Conservation (phyloP, 192 early-diverging fungal genomes). For the Coemansia sp. region DNA sequence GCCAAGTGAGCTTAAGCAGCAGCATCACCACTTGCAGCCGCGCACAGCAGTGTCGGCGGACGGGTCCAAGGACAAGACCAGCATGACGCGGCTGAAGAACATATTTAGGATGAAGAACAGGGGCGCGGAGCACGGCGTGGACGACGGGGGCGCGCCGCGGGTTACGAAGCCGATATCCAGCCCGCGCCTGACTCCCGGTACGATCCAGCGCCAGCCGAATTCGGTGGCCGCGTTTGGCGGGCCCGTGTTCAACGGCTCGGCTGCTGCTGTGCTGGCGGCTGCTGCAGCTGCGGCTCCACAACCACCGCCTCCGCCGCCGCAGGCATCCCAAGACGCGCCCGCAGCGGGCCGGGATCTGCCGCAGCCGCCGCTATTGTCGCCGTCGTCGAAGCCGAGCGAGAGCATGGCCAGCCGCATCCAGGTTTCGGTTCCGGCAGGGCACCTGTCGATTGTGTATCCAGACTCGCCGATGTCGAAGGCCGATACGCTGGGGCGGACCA, state of each 20-base stretch:
- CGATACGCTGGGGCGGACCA: conserved; percentile 37
- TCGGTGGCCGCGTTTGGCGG: conserved; percentile 3
- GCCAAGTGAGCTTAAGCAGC: conserved; percentile 7
- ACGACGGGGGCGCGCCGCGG: background rate
- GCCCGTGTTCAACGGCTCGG: background rate
- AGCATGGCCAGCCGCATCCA: conserved; percentile 22
- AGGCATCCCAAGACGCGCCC: background rate
- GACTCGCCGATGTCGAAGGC: conserved; percentile 53
- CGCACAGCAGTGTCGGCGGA: conserved; percentile 7
- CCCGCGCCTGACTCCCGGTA: conserved; percentile 7
- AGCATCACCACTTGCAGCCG: background rate
- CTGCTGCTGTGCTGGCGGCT: background rate
- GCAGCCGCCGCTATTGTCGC: conserved; percentile 1
- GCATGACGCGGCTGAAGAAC: conserved; percentile 48
- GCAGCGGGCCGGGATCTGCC: conserved; percentile 4
- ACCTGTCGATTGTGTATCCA: conserved; percentile 50
- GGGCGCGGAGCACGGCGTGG: background rate
- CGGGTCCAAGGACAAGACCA: conserved; percentile 32
- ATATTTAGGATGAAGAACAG: conserved; percentile 32
- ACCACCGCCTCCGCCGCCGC: too few species aligned
- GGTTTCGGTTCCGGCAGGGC: conserved; percentile 43
- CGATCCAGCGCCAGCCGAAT: conserved; percentile 1
- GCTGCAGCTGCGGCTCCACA: too few species aligned
- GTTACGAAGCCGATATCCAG: conserved; percentile 3
- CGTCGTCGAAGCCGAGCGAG: background rate